Conservation (phyloP, 805 yeast genomes). For the Hanseniaspora vineae region DNA sequence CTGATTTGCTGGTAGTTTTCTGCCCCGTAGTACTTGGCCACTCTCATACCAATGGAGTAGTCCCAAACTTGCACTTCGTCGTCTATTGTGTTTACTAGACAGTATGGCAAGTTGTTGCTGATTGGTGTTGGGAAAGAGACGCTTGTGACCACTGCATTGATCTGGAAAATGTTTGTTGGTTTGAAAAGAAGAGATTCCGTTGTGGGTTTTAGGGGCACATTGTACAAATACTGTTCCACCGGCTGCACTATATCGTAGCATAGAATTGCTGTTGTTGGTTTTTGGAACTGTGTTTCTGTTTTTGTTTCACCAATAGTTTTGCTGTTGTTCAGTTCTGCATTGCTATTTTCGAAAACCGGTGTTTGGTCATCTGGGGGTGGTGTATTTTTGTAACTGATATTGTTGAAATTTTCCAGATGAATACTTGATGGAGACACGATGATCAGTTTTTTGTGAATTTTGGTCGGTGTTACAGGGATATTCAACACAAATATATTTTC, state of each 20-base stretch:
- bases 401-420: neutral
- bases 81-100: slow-evolving; percentile 50
- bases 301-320: neutral
- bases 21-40: slow-evolving; percentile 50
- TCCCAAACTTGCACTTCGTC: slow-evolving; percentile 81
- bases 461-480: too few species aligned
- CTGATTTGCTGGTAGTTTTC: slow-evolving; percentile 58
- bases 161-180: slow-evolving; percentile 31
- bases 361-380: neutral
- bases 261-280: neutral
- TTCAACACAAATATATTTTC: too few species aligned
- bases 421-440: neutral
- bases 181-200: slow-evolving; percentile 10
- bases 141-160: slow-evolving; percentile 52
- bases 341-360: neutral
- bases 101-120: slow-evolving; percentile 34
- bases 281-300: neutral
- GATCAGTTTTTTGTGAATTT: neutral
- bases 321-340: neutral
- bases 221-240: neutral
- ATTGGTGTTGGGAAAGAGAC: slow-evolving; percentile 35
- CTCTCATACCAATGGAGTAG: slow-evolving; percentile 40
- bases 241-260: neutral
- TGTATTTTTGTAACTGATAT: too few species aligned
- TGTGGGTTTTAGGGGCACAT: slow-evolving; percentile 15